Evolutionary conservation across 1,284 basidiomycete genomes (phyloP).

Genomic region (Puccinia horiana): DNA sequence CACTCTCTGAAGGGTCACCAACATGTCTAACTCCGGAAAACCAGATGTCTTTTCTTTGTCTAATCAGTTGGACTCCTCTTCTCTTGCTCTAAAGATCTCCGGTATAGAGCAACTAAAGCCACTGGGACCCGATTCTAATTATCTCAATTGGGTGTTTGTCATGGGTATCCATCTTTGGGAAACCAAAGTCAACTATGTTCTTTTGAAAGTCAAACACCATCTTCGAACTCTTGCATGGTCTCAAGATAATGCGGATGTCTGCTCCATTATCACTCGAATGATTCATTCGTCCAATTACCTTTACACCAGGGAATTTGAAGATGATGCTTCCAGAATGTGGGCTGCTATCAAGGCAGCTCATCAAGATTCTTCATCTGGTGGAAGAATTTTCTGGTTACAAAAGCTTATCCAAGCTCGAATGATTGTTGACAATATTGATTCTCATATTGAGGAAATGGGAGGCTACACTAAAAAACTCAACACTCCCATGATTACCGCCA

Average conservation of each 20-base stretch:
- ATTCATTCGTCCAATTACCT: background rate
- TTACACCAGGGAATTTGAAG: background rate
- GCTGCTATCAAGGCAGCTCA: background rate
- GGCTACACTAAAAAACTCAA: too few species aligned
- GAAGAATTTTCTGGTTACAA: background rate
- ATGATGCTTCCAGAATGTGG: background rate
- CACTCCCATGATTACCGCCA: too few species aligned
- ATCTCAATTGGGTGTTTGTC: background rate
- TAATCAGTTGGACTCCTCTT: too few species aligned
- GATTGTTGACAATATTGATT: background rate
- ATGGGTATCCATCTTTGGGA: background rate
- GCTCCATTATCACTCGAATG: background rate
- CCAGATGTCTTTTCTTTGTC: too few species aligned
- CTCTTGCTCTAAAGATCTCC: too few species aligned
- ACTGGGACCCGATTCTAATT: background rate
- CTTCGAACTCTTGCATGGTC: background rate
- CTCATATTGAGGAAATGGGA: background rate
- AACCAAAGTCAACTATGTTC: background rate
- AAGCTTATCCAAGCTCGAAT: background rate
- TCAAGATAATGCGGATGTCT: background rate
- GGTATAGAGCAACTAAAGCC: too few species aligned
- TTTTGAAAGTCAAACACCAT: background rate
- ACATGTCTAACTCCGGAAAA: too few species aligned
- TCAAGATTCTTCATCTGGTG: background rate
- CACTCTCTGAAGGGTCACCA: too few species aligned